phyloP scores from a whole-genome alignment of 2,329 filamentous ascomycete genomes.

The Aspergillus transmontanensis region DNA sequence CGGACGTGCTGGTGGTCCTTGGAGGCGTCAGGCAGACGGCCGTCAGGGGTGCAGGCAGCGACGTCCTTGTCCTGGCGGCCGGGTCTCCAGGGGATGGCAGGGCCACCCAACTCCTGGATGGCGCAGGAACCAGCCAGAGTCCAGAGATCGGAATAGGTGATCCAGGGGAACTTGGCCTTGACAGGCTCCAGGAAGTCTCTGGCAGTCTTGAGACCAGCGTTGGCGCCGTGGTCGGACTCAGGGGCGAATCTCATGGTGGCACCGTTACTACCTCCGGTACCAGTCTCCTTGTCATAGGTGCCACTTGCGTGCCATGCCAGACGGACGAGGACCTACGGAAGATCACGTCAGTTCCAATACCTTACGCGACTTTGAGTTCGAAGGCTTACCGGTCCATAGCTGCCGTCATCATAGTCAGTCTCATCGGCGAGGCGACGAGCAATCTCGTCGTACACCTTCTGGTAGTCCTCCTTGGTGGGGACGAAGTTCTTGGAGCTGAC shows the following conservation, averaged over 20 bases:
- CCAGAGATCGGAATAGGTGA: constrained; percentile 95
- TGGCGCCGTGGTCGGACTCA: constrained; percentile 88
- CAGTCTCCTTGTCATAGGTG: constrained; percentile 85
- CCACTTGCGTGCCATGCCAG: constrained; percentile 94
- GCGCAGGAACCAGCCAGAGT: constrained; percentile 82
- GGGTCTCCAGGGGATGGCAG: constrained; percentile 82
- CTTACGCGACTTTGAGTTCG: not conserved
- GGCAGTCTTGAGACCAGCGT: constrained; percentile 82
- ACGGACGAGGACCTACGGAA: constrained; percentile 68
- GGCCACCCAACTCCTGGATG: constrained; percentile 94
- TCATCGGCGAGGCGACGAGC: constrained; percentile 80
- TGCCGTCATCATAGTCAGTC: constrained; percentile 94
- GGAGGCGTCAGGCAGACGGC: constrained; percentile 80
- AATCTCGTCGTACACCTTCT: constrained; percentile 90
- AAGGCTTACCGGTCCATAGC: constrained; percentile 74
- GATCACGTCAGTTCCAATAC: not conserved
- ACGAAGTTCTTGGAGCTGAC: constrained; percentile 58
- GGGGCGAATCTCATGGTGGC: constrained; percentile 95
- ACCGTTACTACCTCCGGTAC: constrained; percentile 91
- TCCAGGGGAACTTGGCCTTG: constrained; percentile 91
- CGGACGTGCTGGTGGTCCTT: constrained; percentile 82
- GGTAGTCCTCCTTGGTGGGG: constrained; percentile 84
- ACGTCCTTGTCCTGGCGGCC: constrained; percentile 80
- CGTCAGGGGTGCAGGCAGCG: constrained; percentile 87
- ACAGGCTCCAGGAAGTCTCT: constrained; percentile 92